A percentile compares a stretch with the other conserved stretches of the same genome.
phyloP scores from a whole-genome alignment of 2,329 filamentous ascomycete species.

The Simplicillium sp. region DNA sequence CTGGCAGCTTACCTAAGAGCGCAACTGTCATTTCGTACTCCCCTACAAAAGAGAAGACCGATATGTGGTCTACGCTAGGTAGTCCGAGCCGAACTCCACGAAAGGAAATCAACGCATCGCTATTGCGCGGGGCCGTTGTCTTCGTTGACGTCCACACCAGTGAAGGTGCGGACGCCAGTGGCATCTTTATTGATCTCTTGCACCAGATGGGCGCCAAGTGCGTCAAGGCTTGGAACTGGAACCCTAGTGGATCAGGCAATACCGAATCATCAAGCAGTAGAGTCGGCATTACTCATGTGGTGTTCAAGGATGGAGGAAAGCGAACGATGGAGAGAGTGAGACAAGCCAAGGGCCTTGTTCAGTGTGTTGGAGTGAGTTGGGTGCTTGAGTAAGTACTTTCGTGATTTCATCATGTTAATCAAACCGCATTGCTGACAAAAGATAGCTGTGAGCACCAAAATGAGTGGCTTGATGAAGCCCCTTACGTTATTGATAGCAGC shows the following conservation, averaged over 20 bases:
- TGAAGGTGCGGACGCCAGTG: constrained; percentile 70
- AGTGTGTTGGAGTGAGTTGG: constrained; percentile 83
- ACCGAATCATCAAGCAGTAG: constrained; percentile 33
- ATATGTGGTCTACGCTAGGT: constrained; percentile 42
- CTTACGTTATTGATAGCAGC: constrained; percentile 60
- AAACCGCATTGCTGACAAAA: constrained; percentile 14
- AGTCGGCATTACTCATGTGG: constrained; percentile 75
- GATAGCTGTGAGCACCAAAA: constrained; percentile 65
- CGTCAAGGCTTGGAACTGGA: constrained; percentile 69
- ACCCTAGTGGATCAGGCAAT: constrained; percentile 32
- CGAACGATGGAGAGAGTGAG: constrained; percentile 74
- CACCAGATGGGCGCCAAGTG: constrained; percentile 74
- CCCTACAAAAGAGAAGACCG: constrained; percentile 35
- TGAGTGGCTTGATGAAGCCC: constrained; percentile 63
- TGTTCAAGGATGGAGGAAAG: constrained; percentile 80
- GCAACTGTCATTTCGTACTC: constrained; percentile 46
- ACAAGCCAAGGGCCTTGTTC: constrained; percentile 62
- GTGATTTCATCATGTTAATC: background rate
- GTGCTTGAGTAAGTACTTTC: constrained; percentile 64
- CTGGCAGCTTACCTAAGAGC: constrained; percentile 30
- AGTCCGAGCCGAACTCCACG: constrained; percentile 49
- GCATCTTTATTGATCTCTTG: constrained; percentile 72
- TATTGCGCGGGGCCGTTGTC: constrained; percentile 64
- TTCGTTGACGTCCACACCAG: constrained; percentile 78
- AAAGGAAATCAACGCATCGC: constrained; percentile 37